Evolutionary conservation across 345 rosid genomes (phyloP).

Genomic region (Populus pruinosa): DNA sequence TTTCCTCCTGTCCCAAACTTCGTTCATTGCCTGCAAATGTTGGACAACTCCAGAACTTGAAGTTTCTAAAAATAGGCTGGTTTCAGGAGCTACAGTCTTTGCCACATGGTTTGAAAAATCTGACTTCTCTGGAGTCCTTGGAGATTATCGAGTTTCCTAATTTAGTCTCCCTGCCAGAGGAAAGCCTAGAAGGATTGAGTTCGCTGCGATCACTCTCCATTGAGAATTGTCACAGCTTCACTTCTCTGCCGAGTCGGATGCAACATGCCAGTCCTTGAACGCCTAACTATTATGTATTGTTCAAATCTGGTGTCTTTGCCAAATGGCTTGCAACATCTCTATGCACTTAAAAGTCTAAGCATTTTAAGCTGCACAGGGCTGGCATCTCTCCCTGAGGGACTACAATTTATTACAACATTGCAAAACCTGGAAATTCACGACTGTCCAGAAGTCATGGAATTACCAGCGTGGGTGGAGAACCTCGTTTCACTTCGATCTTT

Average conservation of each 20-base stretch:
- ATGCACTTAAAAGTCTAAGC: slow-evolving; percentile 11
- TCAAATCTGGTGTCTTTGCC: slow-evolving; percentile 16
- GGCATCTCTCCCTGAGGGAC: neutral
- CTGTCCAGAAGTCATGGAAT: slow-evolving; percentile 5
- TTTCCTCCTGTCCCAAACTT: slow-evolving; percentile 20
- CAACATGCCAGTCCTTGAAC: slow-evolving; percentile 14
- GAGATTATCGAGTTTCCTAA: slow-evolving; percentile 20
- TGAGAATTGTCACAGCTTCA: slow-evolving; percentile 14
- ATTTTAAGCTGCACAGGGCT: slow-evolving; percentile 6
- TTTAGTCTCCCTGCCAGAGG: slow-evolving; percentile 4
- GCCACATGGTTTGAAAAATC: slow-evolving; percentile 15
- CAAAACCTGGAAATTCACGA: slow-evolving; percentile 9
- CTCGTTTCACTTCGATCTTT: slow-evolving; percentile 14
- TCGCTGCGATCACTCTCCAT: slow-evolving; percentile 17
- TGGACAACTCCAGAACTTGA: slow-evolving; percentile 11
- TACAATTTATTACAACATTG: neutral
- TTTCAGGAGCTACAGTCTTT: slow-evolving; percentile 8
- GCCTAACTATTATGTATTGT: slow-evolving; percentile 25
- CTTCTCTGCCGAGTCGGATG: slow-evolving; percentile 13
- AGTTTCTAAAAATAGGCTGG: slow-evolving; percentile 21
- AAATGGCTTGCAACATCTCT: slow-evolving; percentile 1
- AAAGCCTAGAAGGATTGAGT: slow-evolving; percentile 5
- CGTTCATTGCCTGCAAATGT: neutral
- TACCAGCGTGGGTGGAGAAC: slow-evolving; percentile 9
- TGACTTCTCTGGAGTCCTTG: slow-evolving; percentile 17